Evolutionary conservation across 2,329 filamentous ascomycete species (phyloP), one percentile per base, ranked within the genome.

Genomic region (Hypoxylon sp.): DNA sequence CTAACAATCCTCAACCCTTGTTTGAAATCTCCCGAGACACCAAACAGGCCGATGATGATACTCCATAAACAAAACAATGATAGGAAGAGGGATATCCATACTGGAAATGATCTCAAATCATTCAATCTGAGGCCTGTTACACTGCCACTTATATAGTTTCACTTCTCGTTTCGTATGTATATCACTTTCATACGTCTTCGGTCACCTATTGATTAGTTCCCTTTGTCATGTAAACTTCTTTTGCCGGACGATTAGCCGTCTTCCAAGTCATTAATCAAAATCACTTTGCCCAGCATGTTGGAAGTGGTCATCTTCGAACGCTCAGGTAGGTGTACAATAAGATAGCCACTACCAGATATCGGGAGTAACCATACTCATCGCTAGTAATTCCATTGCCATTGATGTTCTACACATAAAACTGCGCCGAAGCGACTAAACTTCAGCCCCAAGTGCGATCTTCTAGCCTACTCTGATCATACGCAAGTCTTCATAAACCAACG

Each of bases 71-170:
- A 54, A 81, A 81, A 77, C 80, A 80, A 88, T 88, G 85, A 90
- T 90, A 90, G 88, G 88, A 90, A 90, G 88, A 90, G 87, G 86
- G 83, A 89, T 87, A 90, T 86, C 82, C 80, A 80, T 80, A 75
- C 72, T 80, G 83, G 81, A 81, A 84, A 85, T 90, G 88, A 90
- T 90, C 84, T 88, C 84, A 89, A 81, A 80, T 44, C 78, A 80
- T 80, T 71, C 79, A 84, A 87, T 89, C 88, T 89, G 87, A 90
- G 88, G 87, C 87, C 81, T 76, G 69, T 42, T 9, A 10, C 44
- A n/a, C 29, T 47, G 33, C 39, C 19, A 10, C 19, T 33, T 11
- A 26, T 59, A 47, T 35, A 10, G 39, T 19, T 10, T 55, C 11
- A 24, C 31, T 53, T 33, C 22, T 22, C 2, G 26, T 13, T 50